Base-by-base conservation (phyloP, 345 rosid genomes). In the Psidium friedrichsthalianum region DNA sequence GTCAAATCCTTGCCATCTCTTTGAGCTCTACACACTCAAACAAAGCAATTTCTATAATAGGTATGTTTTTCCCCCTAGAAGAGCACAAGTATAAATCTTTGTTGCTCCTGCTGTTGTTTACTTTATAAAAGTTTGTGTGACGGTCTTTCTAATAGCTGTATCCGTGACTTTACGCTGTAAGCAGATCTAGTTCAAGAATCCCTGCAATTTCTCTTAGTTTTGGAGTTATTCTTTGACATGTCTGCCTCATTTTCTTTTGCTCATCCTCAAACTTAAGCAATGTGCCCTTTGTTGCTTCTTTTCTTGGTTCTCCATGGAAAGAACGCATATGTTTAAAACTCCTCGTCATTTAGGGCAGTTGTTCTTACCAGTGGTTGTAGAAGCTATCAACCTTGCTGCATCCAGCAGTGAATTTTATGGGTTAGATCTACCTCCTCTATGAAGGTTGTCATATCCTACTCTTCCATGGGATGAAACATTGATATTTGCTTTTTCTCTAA, bases 21-120 rank as follows among this genome's bases (percentile, higher is more conserved):
- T 96, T n/a, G 99, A 96, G 93, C 95, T 98, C 88, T 95, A 96
- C 87, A 94, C 95, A 5, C 98, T 98, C 89, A 95, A 98, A 83
- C 99, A 94, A 89, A 93, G 93, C 89, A 96, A 90, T 90, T 88
- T 92, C 89, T 93, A 93, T 90, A 92, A 92, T 85, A 93, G 90
- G 99, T 95, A 93, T 36, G 25, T 69, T 69, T 69, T 69, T 69
- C 36, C 18, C 4, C 80, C 80, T 69, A 36, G 47, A 69, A 69
- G 47, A 69, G 47, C 80, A 18, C 80, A 36, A 36, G 47, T 18
- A 42, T 69, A 36, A 55, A 69, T 69, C 80, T 36, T 36, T 69
- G 25, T 18, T 69, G 47, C 14, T 36, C 47, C 47, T 36, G 80
- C 80, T 69, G 25, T 69, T 18, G 80, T 69, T 69, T 11, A 36